Evolutionary conservation across 169 alveolate species (phyloP), one percentile per base, ranked within the genome.

Genomic region (Cryptosporidium muris): DNA sequence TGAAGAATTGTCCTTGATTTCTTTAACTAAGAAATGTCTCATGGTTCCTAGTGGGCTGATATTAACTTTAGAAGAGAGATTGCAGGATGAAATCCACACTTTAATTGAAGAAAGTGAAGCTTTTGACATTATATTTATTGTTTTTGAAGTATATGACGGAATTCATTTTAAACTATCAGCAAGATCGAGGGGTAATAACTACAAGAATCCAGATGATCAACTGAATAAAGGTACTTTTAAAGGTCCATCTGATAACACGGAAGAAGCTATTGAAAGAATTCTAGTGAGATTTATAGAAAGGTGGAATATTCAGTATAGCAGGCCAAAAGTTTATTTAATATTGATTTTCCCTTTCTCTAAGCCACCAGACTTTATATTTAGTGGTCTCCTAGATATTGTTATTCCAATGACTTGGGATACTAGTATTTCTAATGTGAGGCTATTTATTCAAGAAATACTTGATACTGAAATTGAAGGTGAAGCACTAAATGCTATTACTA

Each of bases 381-480:
- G 85, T 11, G 85, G 85, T 7, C 54, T 56, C 74, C 25, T 74
- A 12, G 74, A 74, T 34, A 47, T 74, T 40, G 38, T 34, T 16
- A 34, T 74, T 34, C 66, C 85, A 34, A 74, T 74, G 54, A 68
- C 54, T 48, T 74, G 85, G 85, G 74, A 74, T 9, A 9, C 63
- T 42, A 42, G 14, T 34, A 74, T 58, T 34, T 25, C 56, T 48
- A 74, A 53, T 11, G 14, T 74, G 14, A 6, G 53, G 11, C 37
- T 36, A 43, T 51, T 74, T 54, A 60, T 74, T 16, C 34, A 42
- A 4, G 85, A 74, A 8, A 34, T 74, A 14, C 60, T 74, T 60
- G 56, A 62, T 1, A 68, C 74, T 8, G 2, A 37, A 25, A 42
- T 58, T 2, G 16, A 58, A 8, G 62, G 9, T 9, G 45, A 58